Evolutionary conservation across 306 rosid genomes (phyloP).

Genomic region (Lagenaria siceraria): DNA sequence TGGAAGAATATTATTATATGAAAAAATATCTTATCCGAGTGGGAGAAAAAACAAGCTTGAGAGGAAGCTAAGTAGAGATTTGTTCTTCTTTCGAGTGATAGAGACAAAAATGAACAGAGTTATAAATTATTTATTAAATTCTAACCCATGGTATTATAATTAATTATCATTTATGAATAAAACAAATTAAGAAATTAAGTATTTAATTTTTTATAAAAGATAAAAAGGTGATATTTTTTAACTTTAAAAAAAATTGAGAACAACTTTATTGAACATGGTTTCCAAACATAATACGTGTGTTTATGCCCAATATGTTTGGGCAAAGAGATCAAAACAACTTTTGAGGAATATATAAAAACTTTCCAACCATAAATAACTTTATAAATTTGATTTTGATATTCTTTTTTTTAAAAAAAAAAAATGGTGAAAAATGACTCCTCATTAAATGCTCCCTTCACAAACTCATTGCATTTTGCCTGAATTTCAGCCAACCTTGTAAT

Average conservation of each 20-base stretch:
- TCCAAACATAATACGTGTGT: neutral
- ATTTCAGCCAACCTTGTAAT: conserved; percentile 5
- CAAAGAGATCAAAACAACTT: neutral
- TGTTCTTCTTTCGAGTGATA: no score
- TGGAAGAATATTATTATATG: no score
- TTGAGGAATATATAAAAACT: neutral
- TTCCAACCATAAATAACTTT: neutral
- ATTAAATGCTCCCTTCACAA: conserved; percentile 1
- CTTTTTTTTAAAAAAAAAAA: no score
- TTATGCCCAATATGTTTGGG: neutral
- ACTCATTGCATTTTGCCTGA: conserved; percentile 4
- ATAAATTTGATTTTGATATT: no score
- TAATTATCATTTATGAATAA: neutral
- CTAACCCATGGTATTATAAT: neutral
- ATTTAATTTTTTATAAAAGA: neutral
- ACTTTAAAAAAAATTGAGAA: neutral
- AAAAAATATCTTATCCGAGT: no score
- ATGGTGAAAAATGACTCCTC: neutral
- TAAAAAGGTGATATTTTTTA: neutral
- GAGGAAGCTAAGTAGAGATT: no score
- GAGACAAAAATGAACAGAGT: no score
- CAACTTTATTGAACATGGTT: neutral
- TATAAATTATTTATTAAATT: no score
- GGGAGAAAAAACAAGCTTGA: no score
- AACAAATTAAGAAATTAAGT: neutral